Evolutionary conservation across 176 grass and related monocot species (phyloP).

Genomic region (Oropetium thomaeum): DNA sequence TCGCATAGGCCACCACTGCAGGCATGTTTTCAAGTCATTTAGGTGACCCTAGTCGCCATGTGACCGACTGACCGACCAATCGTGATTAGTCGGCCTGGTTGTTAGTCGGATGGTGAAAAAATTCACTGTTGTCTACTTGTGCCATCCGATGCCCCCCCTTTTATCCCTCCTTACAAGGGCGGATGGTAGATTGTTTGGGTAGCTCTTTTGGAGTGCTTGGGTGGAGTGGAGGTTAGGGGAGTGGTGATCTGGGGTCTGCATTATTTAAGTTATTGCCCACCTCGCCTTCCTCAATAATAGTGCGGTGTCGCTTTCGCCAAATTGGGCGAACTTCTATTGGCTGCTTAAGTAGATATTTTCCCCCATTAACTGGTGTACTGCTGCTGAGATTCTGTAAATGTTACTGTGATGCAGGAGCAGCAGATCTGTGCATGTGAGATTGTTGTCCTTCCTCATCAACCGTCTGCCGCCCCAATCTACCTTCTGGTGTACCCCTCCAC

Average conservation of each 20-base stretch:
- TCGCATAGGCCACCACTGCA: background rate
- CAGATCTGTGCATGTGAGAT: background rate
- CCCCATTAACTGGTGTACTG: background rate
- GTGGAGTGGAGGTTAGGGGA: background rate
- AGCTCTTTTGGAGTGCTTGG: background rate
- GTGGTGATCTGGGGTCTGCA: background rate
- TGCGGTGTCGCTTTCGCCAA: background rate
- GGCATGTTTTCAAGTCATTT: too few relatives aligned
- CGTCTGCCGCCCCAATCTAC: background rate
- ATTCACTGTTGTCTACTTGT: background rate
- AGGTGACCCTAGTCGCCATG: too few relatives aligned
- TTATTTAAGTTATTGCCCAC: background rate
- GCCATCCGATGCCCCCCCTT: background rate
- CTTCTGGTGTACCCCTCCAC: background rate
- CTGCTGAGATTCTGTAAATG: slow-evolving; percentile 16
- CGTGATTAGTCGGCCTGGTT: too few relatives aligned
- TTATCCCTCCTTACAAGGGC: background rate
- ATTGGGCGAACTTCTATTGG: slow-evolving; percentile 13
- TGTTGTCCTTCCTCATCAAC: background rate
- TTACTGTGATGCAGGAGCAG: slow-evolving; percentile 29
- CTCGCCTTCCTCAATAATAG: background rate
- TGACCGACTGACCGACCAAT: too few relatives aligned
- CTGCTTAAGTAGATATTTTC: slow-evolving; percentile 19
- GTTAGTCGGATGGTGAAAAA: too few relatives aligned
- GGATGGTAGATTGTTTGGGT: background rate